Evolutionary conservation across 176 grass and related monocot species (phyloP).

Genomic region (Secale cereale): DNA sequence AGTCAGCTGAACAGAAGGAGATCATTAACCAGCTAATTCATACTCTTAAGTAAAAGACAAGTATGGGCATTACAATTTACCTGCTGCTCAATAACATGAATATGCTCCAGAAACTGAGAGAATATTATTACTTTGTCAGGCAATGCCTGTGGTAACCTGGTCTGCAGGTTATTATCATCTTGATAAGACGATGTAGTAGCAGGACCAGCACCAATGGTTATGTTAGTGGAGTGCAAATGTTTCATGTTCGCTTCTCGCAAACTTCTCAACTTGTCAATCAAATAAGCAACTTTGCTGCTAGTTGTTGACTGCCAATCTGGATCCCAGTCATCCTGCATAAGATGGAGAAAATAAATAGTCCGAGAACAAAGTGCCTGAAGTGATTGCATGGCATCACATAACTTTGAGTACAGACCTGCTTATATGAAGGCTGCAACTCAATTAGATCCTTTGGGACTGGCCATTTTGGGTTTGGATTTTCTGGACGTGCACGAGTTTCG

Average conservation of each 20-base stretch:
- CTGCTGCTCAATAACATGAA: constrained; percentile 93
- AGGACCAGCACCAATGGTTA: constrained; percentile 25
- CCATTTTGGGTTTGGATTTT: constrained; percentile 99
- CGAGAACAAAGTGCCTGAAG: neutral
- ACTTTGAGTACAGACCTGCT: constrained; percentile 56
- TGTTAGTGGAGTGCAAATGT: constrained; percentile 32
- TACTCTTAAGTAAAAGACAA: neutral
- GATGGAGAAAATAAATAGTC: neutral
- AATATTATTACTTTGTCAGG: constrained; percentile 95
- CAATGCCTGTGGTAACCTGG: constrained; percentile 21
- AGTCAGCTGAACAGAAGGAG: constrained; percentile 58
- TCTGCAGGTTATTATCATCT: constrained; percentile 21
- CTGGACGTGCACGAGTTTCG: constrained; percentile 63
- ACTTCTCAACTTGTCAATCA: constrained; percentile 69
- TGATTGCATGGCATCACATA: constrained; percentile 20
- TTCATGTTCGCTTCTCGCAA: constrained; percentile 52
- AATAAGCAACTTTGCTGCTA: constrained; percentile 95
- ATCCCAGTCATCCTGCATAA: constrained; percentile 87
- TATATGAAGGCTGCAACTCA: constrained; percentile 96
- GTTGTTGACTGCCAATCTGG: constrained; percentile 96
- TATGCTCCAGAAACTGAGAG: constrained; percentile 98
- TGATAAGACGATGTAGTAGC: constrained; percentile 31
- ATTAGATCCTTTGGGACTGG: constrained; percentile 99
- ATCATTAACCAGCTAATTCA: constrained; percentile 13
- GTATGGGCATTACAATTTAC: constrained; percentile 36